Evolutionary conservation across 352 stramenopile species (phyloP), one percentile per base, ranked within the genome.

Genomic region (Phytophthora pini): DNA sequence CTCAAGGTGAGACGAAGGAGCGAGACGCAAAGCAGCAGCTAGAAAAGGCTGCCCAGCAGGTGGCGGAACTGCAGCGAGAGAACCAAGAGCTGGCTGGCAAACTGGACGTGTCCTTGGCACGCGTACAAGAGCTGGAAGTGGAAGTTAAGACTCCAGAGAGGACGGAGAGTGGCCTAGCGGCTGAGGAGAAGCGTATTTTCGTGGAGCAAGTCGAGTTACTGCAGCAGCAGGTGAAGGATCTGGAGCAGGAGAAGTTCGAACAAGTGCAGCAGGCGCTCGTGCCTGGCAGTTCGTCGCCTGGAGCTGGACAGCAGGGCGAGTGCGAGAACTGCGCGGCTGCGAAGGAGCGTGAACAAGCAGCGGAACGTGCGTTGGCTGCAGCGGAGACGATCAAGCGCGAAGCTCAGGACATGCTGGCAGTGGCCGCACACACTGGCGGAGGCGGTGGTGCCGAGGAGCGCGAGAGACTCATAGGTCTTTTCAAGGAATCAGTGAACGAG

Each of bases 401-500:
- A 46, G 79, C 80, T 6, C 70, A 89, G 54, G 63, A 72, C 17
- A 76, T 90, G 69, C 54, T 90, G 4, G 56, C 58, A 13, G 61
- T 61, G 26, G 74, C 62, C 34, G 43, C 44, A n/a, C 59, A 67
- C 32, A 65, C 51, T 49, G 68, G 31, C 27, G 64, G 55, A 26
- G 54, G 29, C 36, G 64, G 55, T 22, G 54, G 29, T 27, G 36
- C 47, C 0, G 56, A 70, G 6, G 62, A 82, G 24, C 76, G 79
- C 11, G 72, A 85, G 41, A 59, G 55, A 40, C 52, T 90, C 9
- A 68, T 84, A 41, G 66, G 44, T 11, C 57, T 94, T 45, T 91
- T 92, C 68, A 94, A 94, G 46, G 81, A 92, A 48, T 68, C 77
- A 0, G 77, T 92, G 56, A 94, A 91, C 61, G 83, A 92, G 13